Percentiles rank a stretch among this genome's conserved stretches.
These are phyloP conservation scores for Chlamydomonas sphaeroides DNA, from an alignment of 139 green algal genomes.

Conservation along the genomic window DNA sequence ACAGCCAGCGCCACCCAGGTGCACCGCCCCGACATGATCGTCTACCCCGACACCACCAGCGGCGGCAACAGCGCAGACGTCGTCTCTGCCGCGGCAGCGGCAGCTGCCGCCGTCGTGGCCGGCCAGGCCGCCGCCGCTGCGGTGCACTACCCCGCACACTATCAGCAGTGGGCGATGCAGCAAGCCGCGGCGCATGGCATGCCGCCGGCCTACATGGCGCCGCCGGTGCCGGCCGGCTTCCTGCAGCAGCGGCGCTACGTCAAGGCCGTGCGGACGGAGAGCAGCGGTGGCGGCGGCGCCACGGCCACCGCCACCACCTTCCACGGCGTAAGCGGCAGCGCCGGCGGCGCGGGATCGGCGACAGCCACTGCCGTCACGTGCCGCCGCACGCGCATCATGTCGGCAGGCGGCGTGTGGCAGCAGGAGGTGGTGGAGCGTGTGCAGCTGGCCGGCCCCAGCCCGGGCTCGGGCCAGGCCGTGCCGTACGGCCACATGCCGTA, in stretches of 20 bases:
- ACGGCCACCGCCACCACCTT: background rate
- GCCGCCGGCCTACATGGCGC: background rate
- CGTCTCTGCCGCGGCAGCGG: too few relatives aligned
- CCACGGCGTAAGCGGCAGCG: background rate
- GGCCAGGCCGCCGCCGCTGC: too few relatives aligned
- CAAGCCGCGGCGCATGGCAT: background rate
- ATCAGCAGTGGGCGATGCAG: background rate
- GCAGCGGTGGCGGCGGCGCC: background rate
- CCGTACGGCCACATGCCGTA: background rate
- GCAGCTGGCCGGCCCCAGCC: background rate
- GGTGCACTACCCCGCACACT: too few relatives aligned
- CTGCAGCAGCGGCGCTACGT: slow-evolving; percentile 12
- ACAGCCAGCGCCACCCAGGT: too few relatives aligned
- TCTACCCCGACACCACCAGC: too few relatives aligned
- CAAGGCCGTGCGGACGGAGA: background rate
- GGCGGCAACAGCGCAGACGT: too few relatives aligned
- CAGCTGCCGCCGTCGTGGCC: too few relatives aligned
- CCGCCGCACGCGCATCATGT: slow-evolving; percentile 29
- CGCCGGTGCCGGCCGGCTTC: background rate
- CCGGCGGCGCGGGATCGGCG: background rate
- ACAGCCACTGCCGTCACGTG: background rate
- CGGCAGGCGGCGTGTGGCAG: slow-evolving; percentile 19
- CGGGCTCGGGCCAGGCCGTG: background rate
- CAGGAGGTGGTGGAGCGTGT: slow-evolving; percentile 36
- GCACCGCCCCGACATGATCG: too few relatives aligned